phyloP scores from a whole-genome alignment of 257 asterid genomes.

The Phtheirospermum japonicum region DNA sequence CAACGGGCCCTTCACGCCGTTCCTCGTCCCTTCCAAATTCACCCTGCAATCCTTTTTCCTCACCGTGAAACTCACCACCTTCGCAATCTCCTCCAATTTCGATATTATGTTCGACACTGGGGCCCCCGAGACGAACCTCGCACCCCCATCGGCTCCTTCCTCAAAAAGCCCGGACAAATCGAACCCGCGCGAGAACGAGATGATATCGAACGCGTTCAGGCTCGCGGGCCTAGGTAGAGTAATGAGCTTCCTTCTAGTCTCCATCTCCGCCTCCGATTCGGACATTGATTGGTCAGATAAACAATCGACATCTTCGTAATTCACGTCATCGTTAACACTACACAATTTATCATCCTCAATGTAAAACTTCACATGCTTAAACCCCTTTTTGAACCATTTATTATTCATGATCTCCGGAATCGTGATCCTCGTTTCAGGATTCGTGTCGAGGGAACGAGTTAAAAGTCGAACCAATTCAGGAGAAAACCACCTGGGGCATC shows the following conservation, averaged over 20 bases:
- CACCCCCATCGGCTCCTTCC: slow-evolving; percentile 69
- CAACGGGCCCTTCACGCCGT: slow-evolving; percentile 92
- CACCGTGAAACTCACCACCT: slow-evolving; percentile 78
- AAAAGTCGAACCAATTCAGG: slow-evolving; percentile 54
- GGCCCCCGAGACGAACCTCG: slow-evolving; percentile 71
- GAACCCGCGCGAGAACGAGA: slow-evolving; percentile 84
- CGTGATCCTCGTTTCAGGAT: slow-evolving; percentile 64
- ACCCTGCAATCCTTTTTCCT: slow-evolving; percentile 89
- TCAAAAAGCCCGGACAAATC: slow-evolving; percentile 88
- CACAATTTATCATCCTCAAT: slow-evolving; percentile 84
- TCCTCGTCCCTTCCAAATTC: slow-evolving; percentile 74
- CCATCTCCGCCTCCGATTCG: slow-evolving; percentile 66
- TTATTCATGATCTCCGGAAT: slow-evolving; percentile 61
- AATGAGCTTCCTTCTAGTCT: slow-evolving; percentile 41
- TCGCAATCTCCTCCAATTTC: slow-evolving; percentile 87
- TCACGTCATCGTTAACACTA: slow-evolving; percentile 45
- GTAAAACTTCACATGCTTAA: slow-evolving; percentile 62
- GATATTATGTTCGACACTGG: slow-evolving; percentile 69
- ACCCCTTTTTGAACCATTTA: slow-evolving; percentile 65
- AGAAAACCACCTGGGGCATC: slow-evolving; percentile 95
- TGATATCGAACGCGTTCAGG: slow-evolving; percentile 88
- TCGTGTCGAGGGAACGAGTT: slow-evolving; percentile 51
- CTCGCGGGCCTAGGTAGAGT: slow-evolving; percentile 78
- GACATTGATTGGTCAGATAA: slow-evolving; percentile 62
- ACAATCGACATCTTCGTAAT: slow-evolving; percentile 31